A percentile compares a stretch with the other conserved stretches of the same genome.
phyloP scores from a whole-genome alignment of 1,284 basidiomycete species.

The Hemileia vastatrix region DNA sequence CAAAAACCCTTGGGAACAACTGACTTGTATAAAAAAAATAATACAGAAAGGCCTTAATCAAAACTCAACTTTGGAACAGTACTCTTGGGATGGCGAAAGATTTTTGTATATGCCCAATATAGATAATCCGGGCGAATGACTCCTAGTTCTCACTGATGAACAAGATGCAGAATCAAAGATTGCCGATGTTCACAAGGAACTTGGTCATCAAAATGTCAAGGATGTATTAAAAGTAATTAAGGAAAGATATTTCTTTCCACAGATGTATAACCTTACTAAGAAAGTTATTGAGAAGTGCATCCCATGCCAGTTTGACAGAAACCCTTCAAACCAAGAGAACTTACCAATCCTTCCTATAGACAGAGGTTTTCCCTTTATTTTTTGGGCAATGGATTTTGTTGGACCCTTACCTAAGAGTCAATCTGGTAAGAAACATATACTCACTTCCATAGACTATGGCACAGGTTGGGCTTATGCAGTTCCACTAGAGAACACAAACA shows the following conservation, averaged over 20 bases:
- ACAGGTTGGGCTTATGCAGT: conserved; percentile 12
- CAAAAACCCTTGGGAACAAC: neutral
- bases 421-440: neutral
- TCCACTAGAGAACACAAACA: neutral
- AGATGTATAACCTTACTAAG: neutral
- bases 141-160: neutral
- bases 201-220: neutral
- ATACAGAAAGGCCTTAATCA: neutral
- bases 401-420: neutral
- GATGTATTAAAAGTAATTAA: neutral
- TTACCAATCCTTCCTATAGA: neutral
- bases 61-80: neutral
- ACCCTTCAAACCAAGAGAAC: neutral
- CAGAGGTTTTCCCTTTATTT: neutral
- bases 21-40: neutral
- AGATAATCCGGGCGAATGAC: neutral
- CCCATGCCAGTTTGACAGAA: neutral
- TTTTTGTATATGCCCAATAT: neutral
- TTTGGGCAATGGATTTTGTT: conserved; percentile 10
- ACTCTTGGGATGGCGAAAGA: neutral
- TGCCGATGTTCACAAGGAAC: neutral
- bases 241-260: neutral
- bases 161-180: neutral
- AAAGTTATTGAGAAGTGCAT: neutral
- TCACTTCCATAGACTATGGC: conserved; percentile 8